These are phyloP conservation scores for Xylaria sp. DNA, from an alignment of 2,329 filamentous ascomycete species.

Conservation along the genomic window DNA sequence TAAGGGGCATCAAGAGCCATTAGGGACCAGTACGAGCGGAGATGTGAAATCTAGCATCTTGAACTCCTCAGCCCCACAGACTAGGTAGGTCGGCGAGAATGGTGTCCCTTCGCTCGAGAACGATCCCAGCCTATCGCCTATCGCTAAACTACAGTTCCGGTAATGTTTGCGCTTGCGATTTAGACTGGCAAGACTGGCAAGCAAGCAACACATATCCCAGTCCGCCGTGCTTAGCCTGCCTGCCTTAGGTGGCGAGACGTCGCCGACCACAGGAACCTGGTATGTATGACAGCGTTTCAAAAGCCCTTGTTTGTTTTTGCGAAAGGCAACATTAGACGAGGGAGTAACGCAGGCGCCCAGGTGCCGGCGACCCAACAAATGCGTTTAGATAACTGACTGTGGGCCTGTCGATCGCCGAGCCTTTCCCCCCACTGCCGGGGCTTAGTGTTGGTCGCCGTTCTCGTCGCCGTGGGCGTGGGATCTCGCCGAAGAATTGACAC, in stretches of 20 bases:
- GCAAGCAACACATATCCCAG: neutral
- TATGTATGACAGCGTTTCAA: slow-evolving; percentile 2
- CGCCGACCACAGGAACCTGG: slow-evolving; percentile 10
- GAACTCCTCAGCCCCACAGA: no score
- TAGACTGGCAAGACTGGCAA: neutral
- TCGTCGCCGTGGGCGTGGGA: neutral
- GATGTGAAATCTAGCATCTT: no score
- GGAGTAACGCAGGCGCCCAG: no score
- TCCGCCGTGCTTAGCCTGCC: no score
- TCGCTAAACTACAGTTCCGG: neutral
- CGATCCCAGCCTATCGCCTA: neutral
- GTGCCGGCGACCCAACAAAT: slow-evolving; percentile 1
- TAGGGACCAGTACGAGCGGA: no score
- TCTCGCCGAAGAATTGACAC: slow-evolving; percentile 22
- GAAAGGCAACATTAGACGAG: slow-evolving; percentile 7
- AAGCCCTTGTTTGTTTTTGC: neutral
- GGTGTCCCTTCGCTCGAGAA: no score
- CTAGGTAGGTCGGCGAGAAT: no score
- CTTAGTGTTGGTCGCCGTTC: slow-evolving; percentile 13
- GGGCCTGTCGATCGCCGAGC: slow-evolving; percentile 5
- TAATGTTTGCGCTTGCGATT: neutral
- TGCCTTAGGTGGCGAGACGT: slow-evolving; percentile 1
- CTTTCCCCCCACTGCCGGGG: neutral
- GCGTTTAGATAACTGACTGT: neutral
- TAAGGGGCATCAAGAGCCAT: no score